A percentile compares a stretch with the other conserved stretches of the same genome.
Evolutionary conservation across 2,329 filamentous ascomycete genomes (phyloP).

Genomic region (Penicillium sp.): DNA sequence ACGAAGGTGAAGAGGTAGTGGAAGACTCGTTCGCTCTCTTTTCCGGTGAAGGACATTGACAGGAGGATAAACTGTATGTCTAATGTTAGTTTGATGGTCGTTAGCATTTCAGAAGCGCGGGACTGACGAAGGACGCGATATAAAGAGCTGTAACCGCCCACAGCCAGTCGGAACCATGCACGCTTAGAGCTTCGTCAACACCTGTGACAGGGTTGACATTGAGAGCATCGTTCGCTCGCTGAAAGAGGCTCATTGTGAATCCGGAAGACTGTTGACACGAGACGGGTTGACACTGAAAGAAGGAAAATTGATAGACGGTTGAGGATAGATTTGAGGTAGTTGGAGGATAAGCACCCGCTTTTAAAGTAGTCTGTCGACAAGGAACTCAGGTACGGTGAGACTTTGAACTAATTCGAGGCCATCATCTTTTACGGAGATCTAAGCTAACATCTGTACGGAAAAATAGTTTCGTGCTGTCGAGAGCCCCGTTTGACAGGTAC

Average conservation of each 20-base stretch:
- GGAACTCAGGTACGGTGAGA: not conserved
- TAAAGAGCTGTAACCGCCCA: conserved; percentile 60
- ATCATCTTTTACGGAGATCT: not conserved
- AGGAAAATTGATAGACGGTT: not conserved
- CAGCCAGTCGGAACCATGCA: conserved; percentile 60
- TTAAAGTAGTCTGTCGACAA: not conserved
- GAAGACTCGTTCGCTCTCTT: conserved; percentile 58
- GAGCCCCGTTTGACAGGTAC: not conserved
- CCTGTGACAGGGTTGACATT: conserved; percentile 53
- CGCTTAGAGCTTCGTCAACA: conserved; percentile 44
- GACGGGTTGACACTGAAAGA: not conserved
- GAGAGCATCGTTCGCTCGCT: conserved; percentile 53
- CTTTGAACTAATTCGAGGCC: not conserved
- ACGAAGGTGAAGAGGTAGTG: conserved; percentile 61
- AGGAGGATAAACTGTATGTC: conserved; percentile 47
- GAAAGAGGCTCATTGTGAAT: not conserved
- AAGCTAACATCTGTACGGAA: too few relatives aligned
- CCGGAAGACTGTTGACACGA: not conserved
- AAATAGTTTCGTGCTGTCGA: too few relatives aligned
- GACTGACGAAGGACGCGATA: conserved; percentile 51
- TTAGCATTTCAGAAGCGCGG: not conserved
- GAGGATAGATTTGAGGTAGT: not conserved
- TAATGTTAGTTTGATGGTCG: not conserved
- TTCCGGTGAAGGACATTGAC: conserved; percentile 49
- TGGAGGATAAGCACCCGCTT: not conserved